Conservation (phyloP, 805 yeast genomes). For the Jamesozyma lodderae region DNA sequence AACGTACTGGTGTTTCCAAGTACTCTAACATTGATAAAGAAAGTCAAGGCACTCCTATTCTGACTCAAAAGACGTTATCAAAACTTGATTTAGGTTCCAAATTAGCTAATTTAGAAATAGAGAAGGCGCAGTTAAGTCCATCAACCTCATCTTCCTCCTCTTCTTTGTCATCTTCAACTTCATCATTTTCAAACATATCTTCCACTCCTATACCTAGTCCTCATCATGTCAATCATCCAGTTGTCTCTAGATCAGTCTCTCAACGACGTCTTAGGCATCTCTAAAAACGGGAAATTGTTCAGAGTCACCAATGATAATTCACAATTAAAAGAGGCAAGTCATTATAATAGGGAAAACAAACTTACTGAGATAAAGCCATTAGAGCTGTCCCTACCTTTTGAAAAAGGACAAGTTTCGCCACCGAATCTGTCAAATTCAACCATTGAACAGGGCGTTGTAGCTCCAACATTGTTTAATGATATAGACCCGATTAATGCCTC, state of each 20-base stretch:
- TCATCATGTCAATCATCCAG: background rate
- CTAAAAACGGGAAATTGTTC: constrained; percentile 4
- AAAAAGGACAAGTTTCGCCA: background rate
- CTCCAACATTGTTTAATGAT: no score
- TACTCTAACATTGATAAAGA: background rate
- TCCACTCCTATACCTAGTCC: constrained; percentile 16
- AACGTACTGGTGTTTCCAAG: no score
- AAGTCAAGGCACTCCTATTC: background rate
- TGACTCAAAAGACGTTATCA: no score
- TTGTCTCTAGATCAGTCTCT: background rate
- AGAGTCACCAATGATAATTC: background rate
- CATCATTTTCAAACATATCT: constrained; percentile 6
- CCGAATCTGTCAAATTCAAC: no score
- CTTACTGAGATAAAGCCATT: background rate
- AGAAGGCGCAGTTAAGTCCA: constrained; percentile 1
- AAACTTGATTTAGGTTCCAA: background rate
- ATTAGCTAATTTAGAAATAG: background rate
- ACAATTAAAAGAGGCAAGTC: background rate
- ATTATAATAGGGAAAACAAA: background rate
- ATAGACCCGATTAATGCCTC: constrained; percentile 1
- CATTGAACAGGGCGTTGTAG: background rate
- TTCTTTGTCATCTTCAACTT: constrained; percentile 9
- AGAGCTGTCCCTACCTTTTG: constrained; percentile 1
- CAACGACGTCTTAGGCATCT: constrained; percentile 13
- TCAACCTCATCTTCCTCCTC: constrained; percentile 11